phyloP scores from a whole-genome alignment of 345 rosid genomes.

The Rhizophora mangle region DNA sequence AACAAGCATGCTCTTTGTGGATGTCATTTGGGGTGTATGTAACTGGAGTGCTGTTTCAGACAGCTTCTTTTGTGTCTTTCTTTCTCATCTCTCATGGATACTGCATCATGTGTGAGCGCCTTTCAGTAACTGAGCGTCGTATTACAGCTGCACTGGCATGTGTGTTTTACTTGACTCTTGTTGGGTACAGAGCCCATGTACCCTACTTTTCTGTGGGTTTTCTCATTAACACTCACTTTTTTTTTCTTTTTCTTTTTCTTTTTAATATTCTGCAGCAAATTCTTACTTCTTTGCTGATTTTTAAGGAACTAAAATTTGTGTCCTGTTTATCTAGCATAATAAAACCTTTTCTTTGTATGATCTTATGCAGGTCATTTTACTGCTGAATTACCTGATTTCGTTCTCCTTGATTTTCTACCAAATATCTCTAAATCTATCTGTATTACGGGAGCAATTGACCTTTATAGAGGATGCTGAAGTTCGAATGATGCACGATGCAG shows the following conservation, averaged over 20 bases:
- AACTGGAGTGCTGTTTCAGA: slow-evolving; percentile 88
- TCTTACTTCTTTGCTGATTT: slow-evolving; percentile 1
- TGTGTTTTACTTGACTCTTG: slow-evolving; percentile 78
- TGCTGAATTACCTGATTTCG: slow-evolving; percentile 74
- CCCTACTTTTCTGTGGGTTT: slow-evolving; percentile 82
- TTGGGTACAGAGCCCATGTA: slow-evolving; percentile 91
- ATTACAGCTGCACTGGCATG: slow-evolving; percentile 81
- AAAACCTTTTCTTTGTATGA: slow-evolving; percentile 11
- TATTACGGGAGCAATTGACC: slow-evolving; percentile 62
- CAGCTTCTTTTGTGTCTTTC: slow-evolving; percentile 84
- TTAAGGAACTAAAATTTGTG: neutral
- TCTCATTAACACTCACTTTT: neutral
- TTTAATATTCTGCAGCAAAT: slow-evolving; percentile 1
- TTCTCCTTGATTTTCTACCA: slow-evolving; percentile 81
- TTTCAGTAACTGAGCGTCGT: slow-evolving; percentile 70
- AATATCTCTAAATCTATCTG: slow-evolving; percentile 65
- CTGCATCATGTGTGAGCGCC: slow-evolving; percentile 84
- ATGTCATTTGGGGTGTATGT: slow-evolving; percentile 93
- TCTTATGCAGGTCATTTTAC: slow-evolving; percentile 60
- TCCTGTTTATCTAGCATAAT: neutral
- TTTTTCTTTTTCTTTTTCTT: neutral
- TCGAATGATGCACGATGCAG: slow-evolving; percentile 80
- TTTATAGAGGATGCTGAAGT: slow-evolving; percentile 81
- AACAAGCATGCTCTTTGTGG: slow-evolving; percentile 83
- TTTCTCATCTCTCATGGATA: slow-evolving; percentile 91